Evolutionary conservation across 2,329 filamentous ascomycete genomes (phyloP).

Genomic region (Arachnomyces sp.): DNA sequence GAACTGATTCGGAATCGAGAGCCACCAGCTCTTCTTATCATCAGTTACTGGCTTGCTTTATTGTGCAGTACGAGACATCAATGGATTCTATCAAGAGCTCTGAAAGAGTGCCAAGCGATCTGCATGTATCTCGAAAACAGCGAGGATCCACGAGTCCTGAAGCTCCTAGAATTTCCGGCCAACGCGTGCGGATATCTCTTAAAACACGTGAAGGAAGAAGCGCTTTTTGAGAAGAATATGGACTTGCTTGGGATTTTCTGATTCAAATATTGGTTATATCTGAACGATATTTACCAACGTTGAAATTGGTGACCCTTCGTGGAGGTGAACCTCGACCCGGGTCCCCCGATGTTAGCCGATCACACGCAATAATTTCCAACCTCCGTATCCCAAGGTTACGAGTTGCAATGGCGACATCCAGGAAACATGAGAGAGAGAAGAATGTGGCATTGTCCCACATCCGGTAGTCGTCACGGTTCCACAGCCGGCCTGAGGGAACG

Average conservation of each 20-base stretch:
- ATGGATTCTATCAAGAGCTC: slow-evolving; percentile 25
- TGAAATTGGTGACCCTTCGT: too few species aligned
- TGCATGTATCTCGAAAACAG: slow-evolving; percentile 29
- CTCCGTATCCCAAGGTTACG: too few species aligned
- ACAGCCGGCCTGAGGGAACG: too few species aligned
- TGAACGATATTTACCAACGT: too few species aligned
- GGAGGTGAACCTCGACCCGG: too few species aligned
- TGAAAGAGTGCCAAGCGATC: slow-evolving; percentile 30
- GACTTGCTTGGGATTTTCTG: slow-evolving; percentile 5
- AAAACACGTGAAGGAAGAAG: slow-evolving; percentile 16
- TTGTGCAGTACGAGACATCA: slow-evolving; percentile 19
- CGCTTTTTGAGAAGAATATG: slow-evolving; percentile 5
- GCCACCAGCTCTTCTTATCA: slow-evolving; percentile 23
- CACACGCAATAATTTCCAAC: too few species aligned
- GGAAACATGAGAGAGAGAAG: too few species aligned
- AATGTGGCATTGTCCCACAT: too few species aligned
- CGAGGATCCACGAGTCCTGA: slow-evolving; percentile 20
- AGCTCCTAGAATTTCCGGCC: slow-evolving; percentile 27
- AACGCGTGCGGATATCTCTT: slow-evolving; percentile 26
- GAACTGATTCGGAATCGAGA: slow-evolving; percentile 24
- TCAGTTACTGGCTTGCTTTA: slow-evolving; percentile 29
- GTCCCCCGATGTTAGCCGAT: too few species aligned
- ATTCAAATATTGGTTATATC: slow-evolving; percentile 2
- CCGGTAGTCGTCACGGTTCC: too few species aligned
- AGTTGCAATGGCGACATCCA: too few species aligned